Evolutionary conservation across 345 rosid genomes (phyloP), one percentile per base, ranked within the genome.

Genomic region (Gossypium rotundifolium): DNA sequence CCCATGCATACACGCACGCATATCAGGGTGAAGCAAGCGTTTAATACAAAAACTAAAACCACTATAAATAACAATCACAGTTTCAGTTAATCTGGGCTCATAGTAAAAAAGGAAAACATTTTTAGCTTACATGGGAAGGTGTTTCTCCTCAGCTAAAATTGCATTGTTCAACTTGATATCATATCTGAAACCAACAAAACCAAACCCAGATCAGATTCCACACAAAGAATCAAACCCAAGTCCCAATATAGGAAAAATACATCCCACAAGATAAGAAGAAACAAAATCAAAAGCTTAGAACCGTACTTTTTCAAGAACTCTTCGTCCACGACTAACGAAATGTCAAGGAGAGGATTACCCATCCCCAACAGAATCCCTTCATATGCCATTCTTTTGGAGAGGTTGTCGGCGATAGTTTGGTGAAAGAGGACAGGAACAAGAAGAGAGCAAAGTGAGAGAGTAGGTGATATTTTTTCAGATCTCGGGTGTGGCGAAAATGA

Each of bases 261-360:
- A 44, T 11, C 53, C 61, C 18, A 16, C 2, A 1, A 46, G 14
- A 44, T 10, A 57, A 12, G 22, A 8, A 22, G 14, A 57, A 2
- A 7, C 16, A 11, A 48, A 48, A 60, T 42, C 12, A 6, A 65
- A 46, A 18, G 83, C 63, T 74, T 23, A 40, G 63, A 55, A 52
- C 60, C 86, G 77, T 65, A 90, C 98, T 86, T 93, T 12, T 79
- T 29, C 84, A 96, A 82, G 89, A 96, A 96, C 2, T 84, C 90
- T 10, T 91, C 91, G 80, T 93, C 95, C 48, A 96, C 99, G 53
- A 90, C 95, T 53, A 97, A 87, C 5, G 95, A 90, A 82, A 93
- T 87, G 91, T 96, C 99, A 66, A 96, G 92, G 57, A 96, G 98
- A n/a, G 98, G 99, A 71, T 93, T 96, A 14, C 99, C 98, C 97